phyloP scores from a whole-genome alignment of 345 rosid species.

The Lagerstroemia speciosa region DNA sequence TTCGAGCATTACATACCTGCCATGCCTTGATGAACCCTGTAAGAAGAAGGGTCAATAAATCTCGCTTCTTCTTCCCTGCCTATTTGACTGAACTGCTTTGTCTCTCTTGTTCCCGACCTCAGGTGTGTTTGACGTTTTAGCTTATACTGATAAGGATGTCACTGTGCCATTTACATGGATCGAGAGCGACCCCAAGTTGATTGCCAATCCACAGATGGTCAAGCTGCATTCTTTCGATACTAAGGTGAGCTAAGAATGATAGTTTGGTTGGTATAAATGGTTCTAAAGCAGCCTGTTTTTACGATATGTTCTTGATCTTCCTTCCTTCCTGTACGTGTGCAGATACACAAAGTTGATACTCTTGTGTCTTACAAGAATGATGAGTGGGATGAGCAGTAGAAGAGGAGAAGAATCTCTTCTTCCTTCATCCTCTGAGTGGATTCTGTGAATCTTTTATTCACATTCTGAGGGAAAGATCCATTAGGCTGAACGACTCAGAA shows the following conservation, averaged over 20 bases:
- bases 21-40: constrained; percentile 96
- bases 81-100: neutral
- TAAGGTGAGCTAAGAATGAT: constrained; percentile 34
- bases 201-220: constrained; percentile 97
- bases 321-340: constrained; percentile 13
- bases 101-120: constrained; percentile 3
- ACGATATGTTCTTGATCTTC: neutral
- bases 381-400: constrained; percentile 82
- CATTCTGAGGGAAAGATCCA: constrained; percentile 8
- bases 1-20: constrained; percentile 87
- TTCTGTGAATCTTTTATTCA: constrained; percentile 19
- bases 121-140: constrained; percentile 96
- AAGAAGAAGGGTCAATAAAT: constrained; percentile 15
- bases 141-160: constrained; percentile 79
- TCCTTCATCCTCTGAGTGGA: neutral
- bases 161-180: constrained; percentile 95
- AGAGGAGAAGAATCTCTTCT: neutral
- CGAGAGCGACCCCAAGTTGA: constrained; percentile 90
- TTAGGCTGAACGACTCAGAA: neutral
- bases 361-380: constrained; percentile 94
- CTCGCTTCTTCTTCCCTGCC: neutral
- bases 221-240: constrained; percentile 94
- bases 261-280: neutral
- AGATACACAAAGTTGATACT: constrained; percentile 96
- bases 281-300: neutral